A percentile compares a stretch with the other conserved stretches of the same genome.
phyloP scores from a whole-genome alignment of 129 eudicot genomes.

The Silybum marianum region DNA sequence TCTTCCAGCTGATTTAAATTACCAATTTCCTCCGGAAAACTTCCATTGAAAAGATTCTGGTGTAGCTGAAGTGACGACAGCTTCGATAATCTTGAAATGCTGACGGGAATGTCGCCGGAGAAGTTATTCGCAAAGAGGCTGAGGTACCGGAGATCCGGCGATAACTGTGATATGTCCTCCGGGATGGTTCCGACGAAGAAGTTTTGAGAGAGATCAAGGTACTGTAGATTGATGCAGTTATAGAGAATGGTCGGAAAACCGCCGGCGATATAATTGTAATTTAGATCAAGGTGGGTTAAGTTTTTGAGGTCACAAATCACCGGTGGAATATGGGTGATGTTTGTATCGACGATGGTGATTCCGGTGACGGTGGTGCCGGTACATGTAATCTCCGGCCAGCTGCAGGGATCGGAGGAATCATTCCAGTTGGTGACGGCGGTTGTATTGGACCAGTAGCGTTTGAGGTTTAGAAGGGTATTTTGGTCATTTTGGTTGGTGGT shows the following conservation, averaged over 20 bases:
- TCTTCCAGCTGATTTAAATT: constrained; percentile 48
- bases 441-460: constrained; percentile 52
- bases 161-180: constrained; percentile 42
- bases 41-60: constrained; percentile 44
- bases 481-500: constrained; percentile 39
- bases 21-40: constrained; percentile 66
- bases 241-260: constrained; percentile 55
- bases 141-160: constrained; percentile 40
- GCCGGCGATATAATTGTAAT: constrained; percentile 45
- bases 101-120: constrained; percentile 69
- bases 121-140: constrained; percentile 54
- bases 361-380: constrained; percentile 38
- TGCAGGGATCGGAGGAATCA: constrained; percentile 53
- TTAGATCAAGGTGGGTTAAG: constrained; percentile 52
- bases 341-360: constrained; percentile 14
- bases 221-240: constrained; percentile 58
- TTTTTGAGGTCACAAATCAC: constrained; percentile 64
- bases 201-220: constrained; percentile 63
- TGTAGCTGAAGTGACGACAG: constrained; percentile 44
- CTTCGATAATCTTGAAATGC: constrained; percentile 42
- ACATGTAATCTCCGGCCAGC: constrained; percentile 75
- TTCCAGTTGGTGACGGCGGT: constrained; percentile 55
- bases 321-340: constrained; percentile 52
- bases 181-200: constrained; percentile 60
- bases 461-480: constrained; percentile 50